Percentiles rank a stretch among this genome's conserved stretches.
Evolutionary conservation across 2,329 filamentous ascomycete genomes (phyloP).

Genomic region (Cladorrhinum sp.): DNA sequence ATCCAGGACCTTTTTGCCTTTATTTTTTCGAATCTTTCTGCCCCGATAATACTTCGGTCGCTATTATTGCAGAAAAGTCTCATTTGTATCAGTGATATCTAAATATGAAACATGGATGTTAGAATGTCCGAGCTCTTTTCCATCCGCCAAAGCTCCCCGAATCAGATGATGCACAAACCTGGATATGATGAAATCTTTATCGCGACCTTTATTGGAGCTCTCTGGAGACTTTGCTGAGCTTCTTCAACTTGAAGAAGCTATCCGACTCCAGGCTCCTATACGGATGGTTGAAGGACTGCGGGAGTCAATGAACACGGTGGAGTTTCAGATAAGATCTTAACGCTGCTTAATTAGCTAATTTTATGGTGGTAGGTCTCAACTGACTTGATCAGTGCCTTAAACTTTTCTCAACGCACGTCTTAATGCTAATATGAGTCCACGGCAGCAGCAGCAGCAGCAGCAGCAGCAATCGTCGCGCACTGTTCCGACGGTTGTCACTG

Average conservation of each 20-base stretch:
- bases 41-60: no score
- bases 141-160: not conserved
- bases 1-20: no score
- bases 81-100: not conserved
- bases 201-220: not conserved
- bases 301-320: not conserved
- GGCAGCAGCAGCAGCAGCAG: no score
- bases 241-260: not conserved
- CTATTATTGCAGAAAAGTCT: no score
- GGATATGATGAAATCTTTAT: not conserved
- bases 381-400: no score
- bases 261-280: not conserved
- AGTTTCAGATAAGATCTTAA: not conserved
- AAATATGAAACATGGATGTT: constrained; percentile 17
- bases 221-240: not conserved
- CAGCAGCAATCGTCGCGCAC: no score
- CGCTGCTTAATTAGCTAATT: no score
- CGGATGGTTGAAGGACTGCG: not conserved
- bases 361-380: no score
- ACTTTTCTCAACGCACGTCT: no score
- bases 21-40: no score
- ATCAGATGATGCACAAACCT: not conserved
- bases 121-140: no score
- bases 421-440: no score
- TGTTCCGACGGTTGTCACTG: constrained; percentile 17